A percentile compares a stretch with the other conserved stretches of the same genome.
Conservation (phyloP, 2,329 filamentous ascomycete species). For the Alternaria incomplexa region DNA sequence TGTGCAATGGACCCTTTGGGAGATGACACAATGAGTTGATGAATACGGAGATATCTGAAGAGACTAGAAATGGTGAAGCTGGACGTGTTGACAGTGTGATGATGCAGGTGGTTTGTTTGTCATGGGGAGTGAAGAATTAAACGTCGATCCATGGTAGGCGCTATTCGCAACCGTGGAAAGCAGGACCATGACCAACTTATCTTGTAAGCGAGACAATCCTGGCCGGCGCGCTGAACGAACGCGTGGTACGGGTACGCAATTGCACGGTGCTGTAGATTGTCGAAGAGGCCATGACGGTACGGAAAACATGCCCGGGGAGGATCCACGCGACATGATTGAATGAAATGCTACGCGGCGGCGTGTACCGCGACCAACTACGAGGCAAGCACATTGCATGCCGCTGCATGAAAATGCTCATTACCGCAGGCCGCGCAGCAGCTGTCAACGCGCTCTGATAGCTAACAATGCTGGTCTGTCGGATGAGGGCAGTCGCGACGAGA, state of each 20-base stretch:
- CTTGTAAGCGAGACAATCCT: neutral
- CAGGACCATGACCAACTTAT: neutral
- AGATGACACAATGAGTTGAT: neutral
- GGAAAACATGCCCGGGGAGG: neutral
- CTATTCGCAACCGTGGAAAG: neutral
- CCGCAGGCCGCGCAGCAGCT: neutral
- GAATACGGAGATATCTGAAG: neutral
- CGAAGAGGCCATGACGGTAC: neutral
- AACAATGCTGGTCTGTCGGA: neutral
- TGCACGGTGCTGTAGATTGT: neutral
- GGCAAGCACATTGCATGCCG: neutral
- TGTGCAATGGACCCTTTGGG: neutral
- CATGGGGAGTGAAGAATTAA: neutral
- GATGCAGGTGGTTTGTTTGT: neutral
- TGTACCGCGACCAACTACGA: neutral
- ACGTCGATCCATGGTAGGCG: slow-evolving; percentile 1
- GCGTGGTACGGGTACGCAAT: slow-evolving; percentile 1
- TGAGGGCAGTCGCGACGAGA: neutral
- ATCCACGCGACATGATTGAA: neutral
- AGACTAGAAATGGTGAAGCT: neutral
- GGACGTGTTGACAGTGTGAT: neutral
- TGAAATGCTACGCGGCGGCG: neutral
- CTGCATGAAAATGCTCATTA: neutral
- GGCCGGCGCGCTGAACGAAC: neutral
- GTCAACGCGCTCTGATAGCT: neutral